These are phyloP conservation scores for Jatropha curcas DNA, from an alignment of 345 rosid species.

Conservation along the genomic window DNA sequence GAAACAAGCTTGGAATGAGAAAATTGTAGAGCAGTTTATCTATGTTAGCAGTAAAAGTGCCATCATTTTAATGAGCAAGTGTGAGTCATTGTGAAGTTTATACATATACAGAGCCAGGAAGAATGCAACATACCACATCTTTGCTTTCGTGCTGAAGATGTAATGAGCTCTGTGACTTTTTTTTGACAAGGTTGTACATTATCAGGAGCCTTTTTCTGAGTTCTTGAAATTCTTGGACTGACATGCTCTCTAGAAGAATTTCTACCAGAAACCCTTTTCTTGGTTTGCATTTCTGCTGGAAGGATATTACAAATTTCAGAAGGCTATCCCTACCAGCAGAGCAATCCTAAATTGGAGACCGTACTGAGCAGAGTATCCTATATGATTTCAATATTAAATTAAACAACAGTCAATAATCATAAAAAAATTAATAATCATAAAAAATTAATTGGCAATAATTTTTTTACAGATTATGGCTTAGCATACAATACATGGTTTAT, in stretches of 20 bases:
- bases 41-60: not conserved
- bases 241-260: constrained; percentile 45
- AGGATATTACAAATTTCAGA: constrained; percentile 11
- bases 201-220: constrained; percentile 52
- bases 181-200: constrained; percentile 47
- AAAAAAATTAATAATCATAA: not conserved
- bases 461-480: too few species aligned
- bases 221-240: constrained; percentile 49
- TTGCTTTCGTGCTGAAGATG: constrained; percentile 69
- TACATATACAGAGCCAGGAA: not conserved
- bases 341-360: not conserved
- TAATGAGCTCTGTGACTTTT: constrained; percentile 55
- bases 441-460: not conserved
- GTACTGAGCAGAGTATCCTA: not conserved
- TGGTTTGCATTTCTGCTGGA: constrained; percentile 54
- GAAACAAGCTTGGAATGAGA: not conserved
- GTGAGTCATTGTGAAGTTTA: not conserved
- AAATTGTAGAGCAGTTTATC: not conserved
- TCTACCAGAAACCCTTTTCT: constrained; percentile 54
- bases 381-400: too few species aligned
- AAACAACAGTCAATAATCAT: not conserved
- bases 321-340: constrained; percentile 4
- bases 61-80: not conserved
- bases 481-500: not conserved
- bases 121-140: constrained; percentile 34